Evolutionary conservation across 176 grass and related monocot genomes (phyloP).

Genomic region (Miscanthus lutarioriparius): DNA sequence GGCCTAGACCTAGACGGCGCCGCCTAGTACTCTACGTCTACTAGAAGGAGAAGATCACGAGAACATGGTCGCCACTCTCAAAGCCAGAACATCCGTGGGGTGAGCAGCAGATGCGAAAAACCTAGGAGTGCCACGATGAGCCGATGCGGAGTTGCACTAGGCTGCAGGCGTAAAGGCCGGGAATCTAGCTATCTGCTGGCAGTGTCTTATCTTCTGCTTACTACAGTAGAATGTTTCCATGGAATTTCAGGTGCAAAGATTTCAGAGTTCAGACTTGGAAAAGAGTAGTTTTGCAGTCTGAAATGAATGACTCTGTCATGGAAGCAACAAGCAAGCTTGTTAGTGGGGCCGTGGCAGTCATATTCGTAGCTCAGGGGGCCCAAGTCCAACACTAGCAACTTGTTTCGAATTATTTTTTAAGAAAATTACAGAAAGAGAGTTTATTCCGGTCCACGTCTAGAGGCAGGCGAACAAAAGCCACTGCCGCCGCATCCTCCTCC

Average conservation of each 20-base stretch:
- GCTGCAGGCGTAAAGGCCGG: slow-evolving; percentile 11
- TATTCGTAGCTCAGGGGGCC: neutral
- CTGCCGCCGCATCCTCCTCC: neutral
- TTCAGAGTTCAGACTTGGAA: neutral
- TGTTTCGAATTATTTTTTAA: neutral
- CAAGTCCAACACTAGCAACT: neutral
- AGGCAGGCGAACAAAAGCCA: neutral
- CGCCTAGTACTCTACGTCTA: neutral
- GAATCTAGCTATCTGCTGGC: neutral
- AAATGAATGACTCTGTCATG: neutral
- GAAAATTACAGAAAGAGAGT: neutral
- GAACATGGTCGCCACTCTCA: slow-evolving; percentile 28
- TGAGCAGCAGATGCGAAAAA: neutral
- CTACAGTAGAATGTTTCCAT: neutral
- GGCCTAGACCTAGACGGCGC: slow-evolving; percentile 17
- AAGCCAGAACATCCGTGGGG: neutral
- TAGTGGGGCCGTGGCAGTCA: slow-evolving; percentile 7
- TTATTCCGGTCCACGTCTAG: neutral
- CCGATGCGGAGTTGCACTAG: neutral
- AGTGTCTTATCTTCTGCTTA: neutral
- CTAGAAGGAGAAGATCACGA: neutral
- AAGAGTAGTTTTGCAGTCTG: neutral
- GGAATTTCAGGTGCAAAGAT: neutral
- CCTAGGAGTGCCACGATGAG: neutral
- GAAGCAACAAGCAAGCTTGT: neutral